Base-by-base conservation (phyloP, 306 rosid genomes). In the Cyclanthera cordifolia region DNA sequence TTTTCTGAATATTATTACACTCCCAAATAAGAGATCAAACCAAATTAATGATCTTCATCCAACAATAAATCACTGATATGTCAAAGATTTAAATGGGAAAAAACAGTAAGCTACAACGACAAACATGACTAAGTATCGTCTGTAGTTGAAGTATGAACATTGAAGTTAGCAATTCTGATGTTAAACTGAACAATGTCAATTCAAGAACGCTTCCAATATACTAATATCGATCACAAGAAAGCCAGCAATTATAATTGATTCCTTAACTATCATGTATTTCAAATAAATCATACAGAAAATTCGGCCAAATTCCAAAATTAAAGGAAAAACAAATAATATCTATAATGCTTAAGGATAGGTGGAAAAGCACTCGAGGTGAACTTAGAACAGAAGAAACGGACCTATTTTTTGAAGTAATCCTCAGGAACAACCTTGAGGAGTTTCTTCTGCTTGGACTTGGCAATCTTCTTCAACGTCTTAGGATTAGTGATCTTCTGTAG, bases 401-500 rank as follows among this genome's bases (percentile, higher is more conserved):
- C 71, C 51, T 53, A 72, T 39, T 72, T 72, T 4, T 58, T 57
- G 13, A 72, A n/a, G 32, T 23, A 39, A 60, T 85, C 87, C 55
- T 89, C 91, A 47, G 96, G 90, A 69, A 93, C 95, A 74, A 85
- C 78, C 71, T 79, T 86, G 19, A 90, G 94, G 4, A 77, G 88
- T 71, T 87, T 89, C 82, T 83, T 82, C 70, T 85, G 78, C 83
- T 87, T 89, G 4, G 96, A 84, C 60, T 87, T 86, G 0, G 96
- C 88, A 54, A 93, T 89, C 82, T 78, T 89, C 87, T 84, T 78
- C 67, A 93, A 64, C 0, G 98, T 89, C 28, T 89, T 93, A 4
- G 94, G 96, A 61, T 93, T 93, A 0, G 87, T 83, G 52, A 89
- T 85, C 71, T 74, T 86, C 91, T 93, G 98, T 0, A 87, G 72